Evolutionary conservation across 805 yeast species (phyloP).

Genomic region (Teunomyces funiuensis): DNA sequence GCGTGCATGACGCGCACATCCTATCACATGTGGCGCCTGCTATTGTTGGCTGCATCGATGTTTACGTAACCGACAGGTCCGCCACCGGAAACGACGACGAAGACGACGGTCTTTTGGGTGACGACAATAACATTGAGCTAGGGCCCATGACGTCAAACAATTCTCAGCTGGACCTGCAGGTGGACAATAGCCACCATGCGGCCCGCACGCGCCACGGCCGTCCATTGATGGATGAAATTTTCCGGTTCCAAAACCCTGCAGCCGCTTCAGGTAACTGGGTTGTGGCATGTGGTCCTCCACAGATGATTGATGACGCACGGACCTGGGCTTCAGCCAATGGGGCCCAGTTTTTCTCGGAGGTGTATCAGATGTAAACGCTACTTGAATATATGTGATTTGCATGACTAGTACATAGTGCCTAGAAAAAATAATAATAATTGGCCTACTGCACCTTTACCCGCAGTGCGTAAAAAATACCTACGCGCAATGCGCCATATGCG

Average conservation of each 20-base stretch:
- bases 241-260: slow-evolving; percentile 28
- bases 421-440: too few species aligned
- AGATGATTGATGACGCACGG: slow-evolving; percentile 41
- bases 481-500: too few species aligned
- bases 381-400: too few species aligned
- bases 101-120: slow-evolving; percentile 19
- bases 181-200: too few species aligned
- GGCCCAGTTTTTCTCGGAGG: slow-evolving; percentile 45
- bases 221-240: too few species aligned
- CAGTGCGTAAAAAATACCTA: too few species aligned
- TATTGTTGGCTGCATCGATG: slow-evolving; percentile 6
- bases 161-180: too few species aligned
- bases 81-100: slow-evolving; percentile 14
- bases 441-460: too few species aligned
- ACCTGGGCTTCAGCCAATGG: slow-evolving; percentile 35
- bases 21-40: slow-evolving; percentile 32
- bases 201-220: too few species aligned
- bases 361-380: slow-evolving; percentile 32
- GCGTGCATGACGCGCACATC: slow-evolving; percentile 47
- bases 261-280: slow-evolving; percentile 52
- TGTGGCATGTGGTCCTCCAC: slow-evolving; percentile 58
- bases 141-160: slow-evolving; percentile 12
- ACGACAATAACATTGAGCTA: slow-evolving; percentile 17
- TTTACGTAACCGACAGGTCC: slow-evolving; percentile 10
- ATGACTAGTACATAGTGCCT: too few species aligned